Evolutionary conservation across 768 basidiomycete species (phyloP).

Genomic region (Termitomyces sp.): DNA sequence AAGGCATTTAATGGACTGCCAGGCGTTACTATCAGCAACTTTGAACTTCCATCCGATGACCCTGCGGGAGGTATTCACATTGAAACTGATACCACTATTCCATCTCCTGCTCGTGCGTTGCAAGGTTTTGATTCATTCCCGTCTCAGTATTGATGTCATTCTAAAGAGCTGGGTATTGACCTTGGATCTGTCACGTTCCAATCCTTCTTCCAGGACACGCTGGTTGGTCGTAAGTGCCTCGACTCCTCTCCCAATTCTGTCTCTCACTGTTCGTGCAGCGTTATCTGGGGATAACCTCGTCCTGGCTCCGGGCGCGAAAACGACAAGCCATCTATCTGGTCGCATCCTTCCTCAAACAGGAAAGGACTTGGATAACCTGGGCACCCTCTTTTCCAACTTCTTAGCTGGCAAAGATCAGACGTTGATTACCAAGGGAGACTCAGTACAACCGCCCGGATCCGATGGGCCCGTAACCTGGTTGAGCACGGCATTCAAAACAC

Average conservation of each 20-base stretch:
- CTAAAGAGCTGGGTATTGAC: conserved; percentile 63
- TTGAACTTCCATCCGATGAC: conserved; percentile 65
- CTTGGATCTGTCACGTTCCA: conserved; percentile 64
- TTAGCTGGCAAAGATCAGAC: conserved; percentile 63
- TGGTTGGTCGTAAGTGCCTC: conserved; percentile 55
- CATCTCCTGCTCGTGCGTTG: conserved; percentile 60
- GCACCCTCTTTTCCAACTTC: conserved; percentile 63
- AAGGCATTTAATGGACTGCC: conserved; percentile 71
- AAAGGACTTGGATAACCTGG: conserved; percentile 47
- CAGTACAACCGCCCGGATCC: conserved; percentile 56
- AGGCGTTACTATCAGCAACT: conserved; percentile 69
- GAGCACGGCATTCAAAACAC: conserved; percentile 65
- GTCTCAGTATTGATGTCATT: conserved; percentile 12
- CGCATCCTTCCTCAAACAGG: conserved; percentile 63
- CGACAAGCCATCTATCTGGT: conserved; percentile 54
- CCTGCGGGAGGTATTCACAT: conserved; percentile 68
- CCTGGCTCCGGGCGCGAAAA: conserved; percentile 45
- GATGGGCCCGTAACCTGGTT: conserved; percentile 56
- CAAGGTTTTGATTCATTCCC: not conserved
- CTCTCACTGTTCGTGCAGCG: conserved; percentile 31
- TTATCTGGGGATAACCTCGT: conserved; percentile 46
- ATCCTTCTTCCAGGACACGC: conserved; percentile 50
- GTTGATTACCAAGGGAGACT: conserved; percentile 52
- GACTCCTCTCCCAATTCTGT: not conserved
- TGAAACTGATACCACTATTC: conserved; percentile 63